Conservation (phyloP, 495 filamentous ascomycete genomes). For the Tuber aestivum region DNA sequence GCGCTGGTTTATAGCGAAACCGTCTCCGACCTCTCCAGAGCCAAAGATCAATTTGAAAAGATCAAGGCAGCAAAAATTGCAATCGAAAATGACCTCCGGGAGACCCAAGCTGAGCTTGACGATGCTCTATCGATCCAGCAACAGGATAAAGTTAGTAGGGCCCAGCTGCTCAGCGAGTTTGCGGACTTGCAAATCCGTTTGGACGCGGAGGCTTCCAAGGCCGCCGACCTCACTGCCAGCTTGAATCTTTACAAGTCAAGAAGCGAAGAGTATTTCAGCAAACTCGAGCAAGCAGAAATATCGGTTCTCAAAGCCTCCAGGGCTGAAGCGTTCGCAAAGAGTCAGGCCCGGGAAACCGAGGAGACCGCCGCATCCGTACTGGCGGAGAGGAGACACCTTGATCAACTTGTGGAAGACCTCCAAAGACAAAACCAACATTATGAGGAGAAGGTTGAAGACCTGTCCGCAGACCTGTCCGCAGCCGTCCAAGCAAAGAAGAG, state of each 20-base stretch:
- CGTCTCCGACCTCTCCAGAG: constrained; percentile 73
- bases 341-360: constrained; percentile 81
- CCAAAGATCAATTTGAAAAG: constrained; percentile 79
- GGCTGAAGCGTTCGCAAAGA: constrained; percentile 88
- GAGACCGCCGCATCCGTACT: constrained; percentile 85
- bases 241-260: constrained; percentile 85
- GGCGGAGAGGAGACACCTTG: constrained; percentile 86
- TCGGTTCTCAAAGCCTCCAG: constrained; percentile 85
- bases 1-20: constrained; percentile 79
- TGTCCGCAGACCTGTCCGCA: constrained; percentile 79
- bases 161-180: constrained; percentile 85
- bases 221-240: constrained; percentile 75
- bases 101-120: constrained; percentile 73
- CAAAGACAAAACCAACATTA: constrained; percentile 81
- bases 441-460: constrained; percentile 86
- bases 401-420: constrained; percentile 79
- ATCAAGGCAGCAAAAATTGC: constrained; percentile 69
- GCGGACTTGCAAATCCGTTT: constrained; percentile 89
- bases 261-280: constrained; percentile 94
- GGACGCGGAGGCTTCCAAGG: constrained; percentile 79
- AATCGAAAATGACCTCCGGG: constrained; percentile 83
- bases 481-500: constrained; percentile 88
- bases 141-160: constrained; percentile 74
- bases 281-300: constrained; percentile 95
- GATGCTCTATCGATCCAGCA: constrained; percentile 71